A percentile compares a stretch with the other conserved stretches of the same genome.
phyloP scores from a whole-genome alignment of 306 rosid genomes.

The Vachellia pachyceras region DNA sequence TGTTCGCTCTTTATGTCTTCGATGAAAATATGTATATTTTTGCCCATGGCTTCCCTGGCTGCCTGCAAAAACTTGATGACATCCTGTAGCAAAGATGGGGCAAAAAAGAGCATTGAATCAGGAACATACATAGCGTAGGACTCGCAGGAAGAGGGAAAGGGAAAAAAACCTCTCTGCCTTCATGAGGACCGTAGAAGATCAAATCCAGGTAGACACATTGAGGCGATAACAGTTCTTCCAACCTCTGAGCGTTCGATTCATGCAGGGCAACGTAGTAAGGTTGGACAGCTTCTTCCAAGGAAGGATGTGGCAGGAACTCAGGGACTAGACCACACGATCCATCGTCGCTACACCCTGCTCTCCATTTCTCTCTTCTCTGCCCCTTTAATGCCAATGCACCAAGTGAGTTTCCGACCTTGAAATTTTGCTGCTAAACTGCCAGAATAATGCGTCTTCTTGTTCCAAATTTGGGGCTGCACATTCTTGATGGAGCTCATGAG shows the following conservation, averaged over 20 bases:
- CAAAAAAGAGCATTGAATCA: neutral
- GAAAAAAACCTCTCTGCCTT: neutral
- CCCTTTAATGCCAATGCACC: conserved; percentile 10
- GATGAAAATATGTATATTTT: conserved; percentile 23
- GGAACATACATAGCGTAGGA: neutral
- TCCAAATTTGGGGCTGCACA: neutral
- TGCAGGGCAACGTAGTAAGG: conserved; percentile 53
- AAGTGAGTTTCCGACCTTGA: conserved; percentile 9
- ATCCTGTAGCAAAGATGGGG: conserved; percentile 10
- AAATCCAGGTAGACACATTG: conserved; percentile 49
- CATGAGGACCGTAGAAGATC: conserved; percentile 39
- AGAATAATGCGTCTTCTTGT: conserved; percentile 13
- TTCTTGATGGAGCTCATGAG: neutral
- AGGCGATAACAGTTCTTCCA: conserved; percentile 47
- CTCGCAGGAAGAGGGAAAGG: neutral
- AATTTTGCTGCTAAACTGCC: neutral
- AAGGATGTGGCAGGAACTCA: conserved; percentile 22
- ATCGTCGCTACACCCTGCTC: conserved; percentile 38
- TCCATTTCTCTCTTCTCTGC: conserved; percentile 40
- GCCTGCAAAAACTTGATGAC: conserved; percentile 31
- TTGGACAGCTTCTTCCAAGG: conserved; percentile 7
- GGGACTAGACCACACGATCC: conserved; percentile 50
- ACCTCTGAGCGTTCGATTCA: conserved; percentile 18
- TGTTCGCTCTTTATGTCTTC: conserved; percentile 3
- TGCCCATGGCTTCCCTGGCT: conserved; percentile 57